phyloP scores from a whole-genome alignment of 306 rosid genomes.

The Glycine latifolia region DNA sequence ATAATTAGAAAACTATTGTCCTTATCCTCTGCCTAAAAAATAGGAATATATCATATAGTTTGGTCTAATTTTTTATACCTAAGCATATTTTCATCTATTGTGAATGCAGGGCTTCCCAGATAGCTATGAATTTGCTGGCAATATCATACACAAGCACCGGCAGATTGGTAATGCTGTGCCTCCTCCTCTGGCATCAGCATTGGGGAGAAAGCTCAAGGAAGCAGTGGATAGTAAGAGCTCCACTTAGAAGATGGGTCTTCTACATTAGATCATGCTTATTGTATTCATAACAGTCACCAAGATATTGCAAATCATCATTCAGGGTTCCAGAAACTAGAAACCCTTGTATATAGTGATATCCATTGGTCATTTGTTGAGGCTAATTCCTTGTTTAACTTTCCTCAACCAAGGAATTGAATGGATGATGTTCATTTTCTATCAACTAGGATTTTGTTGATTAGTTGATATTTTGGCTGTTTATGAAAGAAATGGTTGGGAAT shows the following conservation, averaged over 20 bases:
- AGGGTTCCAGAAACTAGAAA: not conserved
- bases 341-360: constrained; percentile 37
- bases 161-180: constrained; percentile 99
- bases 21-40: not conserved
- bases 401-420: not conserved
- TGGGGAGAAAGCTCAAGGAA: constrained; percentile 84
- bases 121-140: constrained; percentile 72
- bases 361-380: constrained; percentile 18
- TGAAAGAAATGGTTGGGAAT: constrained; percentile 1
- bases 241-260: constrained; percentile 20
- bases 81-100: constrained; percentile 9
- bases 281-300: not conserved
- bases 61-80: not conserved
- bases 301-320: constrained; percentile 26
- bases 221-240: constrained; percentile 61
- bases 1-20: not conserved
- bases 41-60: constrained; percentile 10
- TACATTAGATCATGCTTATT: constrained; percentile 2
- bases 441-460: not conserved
- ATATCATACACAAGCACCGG: constrained; percentile 83
- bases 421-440: constrained; percentile 3
- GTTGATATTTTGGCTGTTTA: not conserved
- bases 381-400: not conserved
- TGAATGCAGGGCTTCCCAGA: constrained; percentile 89
- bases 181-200: constrained; percentile 89